Evolutionary conservation across 805 yeast genomes (phyloP).

Genomic region (Zygotorulaspora florentina): DNA sequence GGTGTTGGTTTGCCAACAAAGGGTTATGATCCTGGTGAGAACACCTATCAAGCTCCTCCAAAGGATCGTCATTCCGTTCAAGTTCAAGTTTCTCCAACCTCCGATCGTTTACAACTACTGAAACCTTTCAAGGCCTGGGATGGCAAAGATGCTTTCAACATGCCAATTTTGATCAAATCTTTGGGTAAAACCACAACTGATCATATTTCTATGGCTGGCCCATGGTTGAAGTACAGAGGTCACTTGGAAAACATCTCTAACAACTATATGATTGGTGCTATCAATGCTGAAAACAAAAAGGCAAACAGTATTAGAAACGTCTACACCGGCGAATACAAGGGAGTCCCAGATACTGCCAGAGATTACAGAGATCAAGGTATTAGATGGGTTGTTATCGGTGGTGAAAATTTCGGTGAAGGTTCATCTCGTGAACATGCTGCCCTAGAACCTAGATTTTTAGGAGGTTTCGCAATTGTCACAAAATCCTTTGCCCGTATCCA

Average conservation of each 20-base stretch:
- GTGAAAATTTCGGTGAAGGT: conserved; percentile 99
- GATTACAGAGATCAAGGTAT: conserved; percentile 91
- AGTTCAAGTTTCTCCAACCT: conserved; percentile 78
- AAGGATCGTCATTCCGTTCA: conserved; percentile 67
- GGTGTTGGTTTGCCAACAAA: conserved; percentile 86
- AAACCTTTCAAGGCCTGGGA: conserved; percentile 95
- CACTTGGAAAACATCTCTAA: conserved; percentile 97
- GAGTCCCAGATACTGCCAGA: conserved; percentile 96
- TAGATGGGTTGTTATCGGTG: conserved; percentile 97
- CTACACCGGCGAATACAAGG: conserved; percentile 85
- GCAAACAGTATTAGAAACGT: conserved; percentile 88
- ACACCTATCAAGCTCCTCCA: conserved; percentile 98
- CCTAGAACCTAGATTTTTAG: conserved; percentile 97
- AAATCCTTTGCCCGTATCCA: conserved; percentile 98
- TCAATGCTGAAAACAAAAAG: conserved; percentile 91
- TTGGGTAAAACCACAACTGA: conserved; percentile 98
- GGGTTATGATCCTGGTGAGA: conserved; percentile 91
- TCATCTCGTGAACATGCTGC: conserved; percentile 99
- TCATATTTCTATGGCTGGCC: conserved; percentile 99
- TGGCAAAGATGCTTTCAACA: conserved; percentile 82
- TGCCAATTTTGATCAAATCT: conserved; percentile 95
- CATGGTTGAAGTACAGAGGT: conserved; percentile 99
- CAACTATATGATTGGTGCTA: conserved; percentile 99
- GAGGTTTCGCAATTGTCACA: conserved; percentile 96
- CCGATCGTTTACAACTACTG: conserved; percentile 94